These are phyloP conservation scores for Mimosa bimucronata DNA, from an alignment of 306 rosid species.

Conservation along the genomic window DNA sequence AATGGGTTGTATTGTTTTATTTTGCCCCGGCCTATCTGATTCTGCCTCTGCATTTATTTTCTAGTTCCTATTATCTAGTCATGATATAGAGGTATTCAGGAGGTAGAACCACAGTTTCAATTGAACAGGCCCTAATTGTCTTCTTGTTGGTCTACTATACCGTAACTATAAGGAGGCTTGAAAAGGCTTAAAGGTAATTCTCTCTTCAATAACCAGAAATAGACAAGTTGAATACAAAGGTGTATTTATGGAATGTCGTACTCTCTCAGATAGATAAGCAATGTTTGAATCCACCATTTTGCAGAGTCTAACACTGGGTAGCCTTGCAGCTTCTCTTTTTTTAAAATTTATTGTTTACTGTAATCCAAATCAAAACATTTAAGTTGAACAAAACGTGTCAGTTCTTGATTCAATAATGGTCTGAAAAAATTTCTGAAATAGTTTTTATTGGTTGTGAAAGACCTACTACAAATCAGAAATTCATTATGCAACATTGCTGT, in stretches of 20 bases:
- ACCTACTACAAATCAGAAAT: too few species aligned
- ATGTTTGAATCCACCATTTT: too few species aligned
- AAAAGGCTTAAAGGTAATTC: constrained; percentile 4
- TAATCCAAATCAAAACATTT: not conserved
- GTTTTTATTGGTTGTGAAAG: constrained; percentile 23
- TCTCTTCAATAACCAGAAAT: too few species aligned
- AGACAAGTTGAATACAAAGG: too few species aligned
- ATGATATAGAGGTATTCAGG: not conserved
- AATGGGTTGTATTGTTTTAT: constrained; percentile 42
- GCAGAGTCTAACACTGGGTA: not conserved
- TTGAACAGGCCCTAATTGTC: constrained; percentile 8
- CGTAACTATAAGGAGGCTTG: not conserved
- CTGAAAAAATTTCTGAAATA: constrained; percentile 16
- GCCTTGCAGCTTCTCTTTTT: not conserved
- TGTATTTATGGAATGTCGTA: too few species aligned
- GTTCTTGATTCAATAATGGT: not conserved
- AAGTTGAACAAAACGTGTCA: not conserved
- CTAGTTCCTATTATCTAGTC: not conserved
- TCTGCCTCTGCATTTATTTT: constrained; percentile 29
- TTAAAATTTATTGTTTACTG: not conserved
- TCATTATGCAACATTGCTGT: constrained; percentile 18
- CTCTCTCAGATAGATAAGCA: too few species aligned
- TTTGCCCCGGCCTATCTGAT: not conserved
- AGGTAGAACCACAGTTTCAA: constrained; percentile 6
- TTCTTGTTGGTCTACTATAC: not conserved